Percentiles rank a stretch among this genome's conserved stretches.
Evolutionary conservation across 1,284 basidiomycete species (phyloP).

Genomic region (Ganoderma lingzhi): DNA sequence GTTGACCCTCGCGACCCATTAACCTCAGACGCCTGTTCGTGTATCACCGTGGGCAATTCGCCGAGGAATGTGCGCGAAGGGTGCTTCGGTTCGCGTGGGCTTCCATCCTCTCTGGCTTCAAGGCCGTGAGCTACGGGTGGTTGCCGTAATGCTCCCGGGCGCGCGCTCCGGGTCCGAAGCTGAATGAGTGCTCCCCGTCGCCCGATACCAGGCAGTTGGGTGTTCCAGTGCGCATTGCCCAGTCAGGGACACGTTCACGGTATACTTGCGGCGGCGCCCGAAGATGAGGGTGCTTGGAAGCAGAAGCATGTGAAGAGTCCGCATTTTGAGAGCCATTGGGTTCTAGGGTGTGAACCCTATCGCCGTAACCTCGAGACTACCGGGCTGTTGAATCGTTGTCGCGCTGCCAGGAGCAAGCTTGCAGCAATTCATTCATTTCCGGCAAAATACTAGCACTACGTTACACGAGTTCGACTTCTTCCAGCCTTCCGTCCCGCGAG

Average conservation of each 20-base stretch:
- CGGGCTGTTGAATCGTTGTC: background rate
- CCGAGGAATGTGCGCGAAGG: conserved; percentile 29
- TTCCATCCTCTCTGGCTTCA: background rate
- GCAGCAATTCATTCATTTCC: background rate
- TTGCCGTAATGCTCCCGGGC: conserved; percentile 33
- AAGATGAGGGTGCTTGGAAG: background rate
- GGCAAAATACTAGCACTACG: background rate
- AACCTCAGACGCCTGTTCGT: conserved; percentile 11
- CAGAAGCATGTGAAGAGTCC: conserved; percentile 1
- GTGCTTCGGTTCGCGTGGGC: conserved; percentile 11
- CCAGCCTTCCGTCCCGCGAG: background rate
- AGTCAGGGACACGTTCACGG: background rate
- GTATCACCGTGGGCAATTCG: conserved; percentile 25
- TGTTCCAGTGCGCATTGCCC: background rate
- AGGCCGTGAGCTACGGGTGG: conserved; percentile 7
- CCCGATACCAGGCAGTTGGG: background rate
- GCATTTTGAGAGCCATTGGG: background rate
- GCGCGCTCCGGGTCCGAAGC: conserved; percentile 17
- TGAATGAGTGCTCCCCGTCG: background rate
- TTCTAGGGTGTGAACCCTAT: background rate
- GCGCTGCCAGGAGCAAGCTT: background rate
- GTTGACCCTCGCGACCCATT: background rate
- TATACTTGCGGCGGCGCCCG: background rate
- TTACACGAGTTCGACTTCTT: background rate
- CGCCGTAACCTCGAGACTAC: background rate